Evolutionary conservation across 2,329 filamentous ascomycete species (phyloP).

Genomic region (Venturia effusa): DNA sequence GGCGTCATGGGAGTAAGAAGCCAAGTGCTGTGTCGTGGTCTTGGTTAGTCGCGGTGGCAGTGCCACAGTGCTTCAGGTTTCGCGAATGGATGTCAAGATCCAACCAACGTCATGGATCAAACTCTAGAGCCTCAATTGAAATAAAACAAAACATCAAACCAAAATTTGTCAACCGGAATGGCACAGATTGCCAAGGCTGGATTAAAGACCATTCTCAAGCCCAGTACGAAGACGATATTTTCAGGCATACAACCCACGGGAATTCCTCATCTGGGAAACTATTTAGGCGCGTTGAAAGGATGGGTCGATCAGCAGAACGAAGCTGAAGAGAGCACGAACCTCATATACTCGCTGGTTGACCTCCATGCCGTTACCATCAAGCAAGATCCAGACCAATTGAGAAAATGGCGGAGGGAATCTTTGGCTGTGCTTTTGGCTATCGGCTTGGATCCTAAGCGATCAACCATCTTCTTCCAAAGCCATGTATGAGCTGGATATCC

Average conservation of each 20-base stretch:
- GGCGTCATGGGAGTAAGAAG: not conserved
- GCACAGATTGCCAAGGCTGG: not conserved
- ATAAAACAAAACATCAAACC: not conserved
- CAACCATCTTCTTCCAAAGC: constrained; percentile 74
- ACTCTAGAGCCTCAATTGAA: not conserved
- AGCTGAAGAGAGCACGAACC: constrained; percentile 43
- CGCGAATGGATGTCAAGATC: constrained; percentile 11
- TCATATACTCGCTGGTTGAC: constrained; percentile 85
- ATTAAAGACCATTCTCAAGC: not conserved
- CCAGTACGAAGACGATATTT: constrained; percentile 44
- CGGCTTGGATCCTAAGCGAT: constrained; percentile 68
- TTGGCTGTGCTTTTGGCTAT: constrained; percentile 74
- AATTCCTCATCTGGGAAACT: constrained; percentile 89
- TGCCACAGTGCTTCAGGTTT: not conserved
- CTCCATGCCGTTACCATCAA: constrained; percentile 82
- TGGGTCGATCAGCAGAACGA: constrained; percentile 74
- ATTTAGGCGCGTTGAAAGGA: constrained; percentile 75
- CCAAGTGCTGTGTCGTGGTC: not conserved
- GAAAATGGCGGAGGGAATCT: constrained; percentile 57
- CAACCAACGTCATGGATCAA: not conserved
- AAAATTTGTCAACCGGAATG: not conserved
- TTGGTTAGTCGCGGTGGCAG: not conserved
- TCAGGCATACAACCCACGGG: constrained; percentile 97
- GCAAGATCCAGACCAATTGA: constrained; percentile 52
- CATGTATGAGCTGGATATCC: constrained; percentile 40